A percentile compares a stretch with the other conserved stretches of the same genome.
phyloP scores from a whole-genome alignment of 805 yeast genomes.

The Candida insectorum region DNA sequence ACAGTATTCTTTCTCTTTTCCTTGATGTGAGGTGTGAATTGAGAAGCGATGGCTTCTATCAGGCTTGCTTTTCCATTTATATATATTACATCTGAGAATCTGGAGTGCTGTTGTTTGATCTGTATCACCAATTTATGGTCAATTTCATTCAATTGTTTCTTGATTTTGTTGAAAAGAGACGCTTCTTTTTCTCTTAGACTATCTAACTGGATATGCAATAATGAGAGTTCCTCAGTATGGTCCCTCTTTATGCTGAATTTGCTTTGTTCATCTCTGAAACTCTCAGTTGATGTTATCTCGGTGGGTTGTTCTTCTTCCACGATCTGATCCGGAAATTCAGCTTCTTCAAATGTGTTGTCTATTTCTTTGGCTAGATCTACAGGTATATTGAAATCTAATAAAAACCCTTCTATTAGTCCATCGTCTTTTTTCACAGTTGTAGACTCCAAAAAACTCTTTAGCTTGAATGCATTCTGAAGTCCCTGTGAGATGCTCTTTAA shows the following conservation, averaged over 20 bases:
- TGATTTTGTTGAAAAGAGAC: constrained; percentile 17
- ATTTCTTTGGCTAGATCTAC: constrained; percentile 40
- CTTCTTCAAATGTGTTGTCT: constrained; percentile 22
- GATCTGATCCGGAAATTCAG: constrained; percentile 1
- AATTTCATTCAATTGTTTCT: constrained; percentile 15
- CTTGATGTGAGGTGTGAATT: constrained; percentile 20
- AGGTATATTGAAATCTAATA: constrained; percentile 36
- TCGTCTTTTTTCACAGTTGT: constrained; percentile 17
- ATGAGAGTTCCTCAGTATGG: constrained; percentile 24
- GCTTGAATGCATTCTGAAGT: constrained; percentile 19
- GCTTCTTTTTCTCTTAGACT: constrained; percentile 23
- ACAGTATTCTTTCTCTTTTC: constrained; percentile 41
- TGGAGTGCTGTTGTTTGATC: constrained; percentile 26
- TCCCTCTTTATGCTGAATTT: constrained; percentile 31
- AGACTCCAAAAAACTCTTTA: constrained; percentile 15
- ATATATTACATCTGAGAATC: constrained; percentile 43
- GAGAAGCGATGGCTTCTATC: constrained; percentile 17
- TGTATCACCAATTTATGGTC: constrained; percentile 29
- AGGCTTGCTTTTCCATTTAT: constrained; percentile 39
- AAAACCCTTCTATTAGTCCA: constrained; percentile 19
- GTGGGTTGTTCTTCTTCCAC: constrained; percentile 3
- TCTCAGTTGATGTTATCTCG: background rate
- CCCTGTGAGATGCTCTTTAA: constrained; percentile 32
- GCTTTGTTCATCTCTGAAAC: background rate
- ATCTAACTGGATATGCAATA: constrained; percentile 32